A percentile compares a stretch with the other conserved stretches of the same genome.
phyloP scores from a whole-genome alignment of 1,284 basidiomycete species.

The Pyrrhoderma lamaoense region DNA sequence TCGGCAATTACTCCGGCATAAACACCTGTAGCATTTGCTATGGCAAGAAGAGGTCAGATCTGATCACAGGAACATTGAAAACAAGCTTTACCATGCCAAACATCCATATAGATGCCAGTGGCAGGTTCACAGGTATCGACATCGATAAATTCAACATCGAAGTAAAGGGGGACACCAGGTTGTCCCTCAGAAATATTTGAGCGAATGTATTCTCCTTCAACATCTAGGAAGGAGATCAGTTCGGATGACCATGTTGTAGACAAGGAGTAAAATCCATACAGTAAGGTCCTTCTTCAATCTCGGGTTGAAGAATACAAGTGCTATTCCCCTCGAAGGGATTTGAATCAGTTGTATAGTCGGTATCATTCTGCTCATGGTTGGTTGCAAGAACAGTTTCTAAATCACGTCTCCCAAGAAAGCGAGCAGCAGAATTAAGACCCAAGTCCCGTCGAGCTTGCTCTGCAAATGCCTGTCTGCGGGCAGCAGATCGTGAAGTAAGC shows the following conservation, averaged over 20 bases:
- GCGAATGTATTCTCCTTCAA: conserved; percentile 16
- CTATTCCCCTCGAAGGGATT: conserved; percentile 17
- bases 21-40: not conserved
- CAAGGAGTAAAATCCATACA: too few relatives aligned
- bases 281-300: conserved; percentile 20
- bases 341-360: conserved; percentile 19
- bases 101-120: not conserved
- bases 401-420: too few relatives aligned
- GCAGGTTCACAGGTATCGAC: not conserved
- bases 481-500: not conserved
- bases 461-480: not conserved
- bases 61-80: not conserved
- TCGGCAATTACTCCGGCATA: not conserved
- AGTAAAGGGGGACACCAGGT: not conserved
- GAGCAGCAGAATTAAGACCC: too few relatives aligned
- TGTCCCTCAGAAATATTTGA: not conserved
- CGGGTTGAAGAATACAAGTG: conserved; percentile 19
- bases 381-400: too few relatives aligned
- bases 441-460: conserved; percentile 2
- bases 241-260: too few relatives aligned
- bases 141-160: not conserved
- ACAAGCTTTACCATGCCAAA: not conserved
- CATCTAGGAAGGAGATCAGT: conserved; percentile 9
- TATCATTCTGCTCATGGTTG: conserved; percentile 6
- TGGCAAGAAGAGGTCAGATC: not conserved